phyloP scores from a whole-genome alignment of 495 filamentous ascomycete genomes.

The Daldinia decipiens region DNA sequence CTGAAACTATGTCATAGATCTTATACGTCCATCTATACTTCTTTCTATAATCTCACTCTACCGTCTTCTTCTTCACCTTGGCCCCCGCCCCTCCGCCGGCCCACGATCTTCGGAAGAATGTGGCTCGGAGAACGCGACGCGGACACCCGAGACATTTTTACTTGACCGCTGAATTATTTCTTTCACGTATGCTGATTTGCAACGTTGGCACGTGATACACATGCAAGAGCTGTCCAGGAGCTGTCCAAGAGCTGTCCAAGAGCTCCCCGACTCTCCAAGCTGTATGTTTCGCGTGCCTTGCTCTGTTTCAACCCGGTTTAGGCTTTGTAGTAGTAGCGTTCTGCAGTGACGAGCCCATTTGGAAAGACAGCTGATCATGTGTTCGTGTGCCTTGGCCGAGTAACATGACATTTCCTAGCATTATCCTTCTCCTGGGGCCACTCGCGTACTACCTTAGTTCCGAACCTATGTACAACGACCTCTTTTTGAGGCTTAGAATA shows the following conservation, averaged over 20 bases:
- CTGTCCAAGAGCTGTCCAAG: too few relatives aligned
- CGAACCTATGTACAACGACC: too few relatives aligned
- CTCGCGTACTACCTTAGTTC: constrained; percentile 26
- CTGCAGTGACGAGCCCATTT: constrained; percentile 38
- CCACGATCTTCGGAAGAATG: constrained; percentile 10
- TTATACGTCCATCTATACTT: neutral
- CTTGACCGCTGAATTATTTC: constrained; percentile 16
- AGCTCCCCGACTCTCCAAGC: constrained; percentile 12
- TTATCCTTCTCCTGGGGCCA: constrained; percentile 6
- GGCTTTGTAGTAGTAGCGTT: constrained; percentile 18
- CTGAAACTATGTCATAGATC: constrained; percentile 23
- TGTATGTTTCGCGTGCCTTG: constrained; percentile 39
- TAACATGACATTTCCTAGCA: constrained; percentile 3
- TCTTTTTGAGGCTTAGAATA: constrained; percentile 21
- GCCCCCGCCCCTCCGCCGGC: too few relatives aligned
- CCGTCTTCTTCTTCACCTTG: neutral
- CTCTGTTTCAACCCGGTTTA: constrained; percentile 17
- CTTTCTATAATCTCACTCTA: too few relatives aligned
- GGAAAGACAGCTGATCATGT: constrained; percentile 34
- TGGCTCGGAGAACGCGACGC: constrained; percentile 27
- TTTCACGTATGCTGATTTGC: constrained; percentile 6
- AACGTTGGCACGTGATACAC: constrained; percentile 35
- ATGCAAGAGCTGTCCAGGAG: constrained; percentile 9
- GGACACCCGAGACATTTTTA: constrained; percentile 31
- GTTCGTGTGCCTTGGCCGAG: constrained; percentile 19